Evolutionary conservation across 352 stramenopile genomes (phyloP).

Genomic region (Aphanomyces stellatus): DNA sequence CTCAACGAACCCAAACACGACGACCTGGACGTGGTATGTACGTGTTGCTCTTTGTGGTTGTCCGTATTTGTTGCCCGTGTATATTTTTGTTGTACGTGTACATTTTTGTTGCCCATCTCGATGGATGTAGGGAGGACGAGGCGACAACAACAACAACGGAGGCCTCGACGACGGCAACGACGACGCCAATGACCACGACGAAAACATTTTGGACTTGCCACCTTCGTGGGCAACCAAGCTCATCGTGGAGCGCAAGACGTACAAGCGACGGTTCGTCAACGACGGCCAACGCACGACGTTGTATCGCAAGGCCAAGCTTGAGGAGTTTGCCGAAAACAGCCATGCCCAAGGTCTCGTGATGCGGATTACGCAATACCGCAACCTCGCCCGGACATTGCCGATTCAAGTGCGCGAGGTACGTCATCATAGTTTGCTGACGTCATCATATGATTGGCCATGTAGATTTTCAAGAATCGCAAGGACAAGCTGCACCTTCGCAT

Average conservation of each 20-base stretch:
- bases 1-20: constrained; percentile 16
- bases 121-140: no score
- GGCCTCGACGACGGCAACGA: constrained; percentile 42
- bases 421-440: neutral
- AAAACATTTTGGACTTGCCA: constrained; percentile 73
- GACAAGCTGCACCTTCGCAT: constrained; percentile 78
- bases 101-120: no score
- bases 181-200: constrained; percentile 43
- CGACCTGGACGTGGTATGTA: no score
- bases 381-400: constrained; percentile 64
- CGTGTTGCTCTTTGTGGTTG: no score
- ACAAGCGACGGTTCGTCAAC: constrained; percentile 82
- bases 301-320: constrained; percentile 86
- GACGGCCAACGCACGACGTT: constrained; percentile 80
- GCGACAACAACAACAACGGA: constrained; percentile 40
- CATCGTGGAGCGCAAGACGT: constrained; percentile 53
- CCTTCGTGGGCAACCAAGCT: constrained; percentile 80
- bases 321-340: constrained; percentile 87
- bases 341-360: constrained; percentile 84
- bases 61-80: no score
- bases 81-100: no score
- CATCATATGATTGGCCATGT: neutral
- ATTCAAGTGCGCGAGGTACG: constrained; percentile 77
- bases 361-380: constrained; percentile 78
- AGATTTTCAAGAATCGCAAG: constrained; percentile 85